Conservation (phyloP, 495 filamentous ascomycete genomes). For the Massariosphaeria phaeospora region DNA sequence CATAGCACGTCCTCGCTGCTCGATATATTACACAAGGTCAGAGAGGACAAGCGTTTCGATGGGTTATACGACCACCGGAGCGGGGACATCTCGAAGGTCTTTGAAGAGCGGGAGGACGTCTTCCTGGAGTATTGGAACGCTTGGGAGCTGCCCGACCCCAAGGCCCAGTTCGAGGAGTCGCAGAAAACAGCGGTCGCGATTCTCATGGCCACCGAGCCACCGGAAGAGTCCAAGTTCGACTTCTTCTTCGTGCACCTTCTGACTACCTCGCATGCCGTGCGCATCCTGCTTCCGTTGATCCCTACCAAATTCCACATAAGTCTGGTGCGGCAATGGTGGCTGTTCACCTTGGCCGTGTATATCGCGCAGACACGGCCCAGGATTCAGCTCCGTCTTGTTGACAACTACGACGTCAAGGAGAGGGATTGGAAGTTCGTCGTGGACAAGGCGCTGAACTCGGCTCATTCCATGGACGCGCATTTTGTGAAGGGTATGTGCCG, state of each 20-base stretch:
- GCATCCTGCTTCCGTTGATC: conserved; percentile 74
- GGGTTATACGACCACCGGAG: conserved; percentile 56
- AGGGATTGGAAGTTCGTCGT: conserved; percentile 74
- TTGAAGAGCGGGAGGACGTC: conserved; percentile 61
- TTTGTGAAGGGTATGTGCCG: conserved; percentile 62
- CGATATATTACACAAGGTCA: conserved; percentile 60
- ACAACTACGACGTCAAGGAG: conserved; percentile 54
- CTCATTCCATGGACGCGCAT: conserved; percentile 66
- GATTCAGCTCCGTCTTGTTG: conserved; percentile 60
- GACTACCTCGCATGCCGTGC: conserved; percentile 79
- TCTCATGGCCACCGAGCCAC: conserved; percentile 56
- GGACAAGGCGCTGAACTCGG: conserved; percentile 59
- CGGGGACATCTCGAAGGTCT: conserved; percentile 56
- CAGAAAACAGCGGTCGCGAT: conserved; percentile 71
- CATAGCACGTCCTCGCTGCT: conserved; percentile 51
- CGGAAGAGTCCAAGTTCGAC: conserved; percentile 61
- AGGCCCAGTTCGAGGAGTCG: conserved; percentile 67
- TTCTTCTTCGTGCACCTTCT: conserved; percentile 81
- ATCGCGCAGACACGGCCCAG: conserved; percentile 66
- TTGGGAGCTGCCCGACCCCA: conserved; percentile 62
- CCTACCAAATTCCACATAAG: conserved; percentile 65
- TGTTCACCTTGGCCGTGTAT: conserved; percentile 73
- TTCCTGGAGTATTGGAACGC: conserved; percentile 84
- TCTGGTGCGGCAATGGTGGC: conserved; percentile 82
- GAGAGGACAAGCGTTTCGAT: conserved; percentile 52